Conservation (phyloP, 164 flowering plant species). For the Houttuynia cordata region DNA sequence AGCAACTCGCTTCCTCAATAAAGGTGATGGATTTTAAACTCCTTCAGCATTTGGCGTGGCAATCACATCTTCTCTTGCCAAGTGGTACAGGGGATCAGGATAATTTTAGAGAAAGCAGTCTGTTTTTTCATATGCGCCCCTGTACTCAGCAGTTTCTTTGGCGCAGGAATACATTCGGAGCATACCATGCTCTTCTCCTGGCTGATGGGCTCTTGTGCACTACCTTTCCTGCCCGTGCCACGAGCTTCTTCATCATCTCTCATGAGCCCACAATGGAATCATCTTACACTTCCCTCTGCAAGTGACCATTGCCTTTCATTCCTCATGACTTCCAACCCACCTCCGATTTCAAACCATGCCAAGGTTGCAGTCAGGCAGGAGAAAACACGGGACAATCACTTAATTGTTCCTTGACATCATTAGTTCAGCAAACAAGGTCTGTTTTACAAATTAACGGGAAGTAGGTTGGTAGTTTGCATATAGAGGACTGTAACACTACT, state of each 20-base stretch:
- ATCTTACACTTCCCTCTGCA: constrained; percentile 34
- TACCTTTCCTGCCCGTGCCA: constrained; percentile 45
- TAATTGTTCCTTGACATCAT: constrained; percentile 76
- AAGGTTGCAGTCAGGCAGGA: constrained; percentile 33
- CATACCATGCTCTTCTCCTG: constrained; percentile 38
- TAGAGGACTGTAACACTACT: constrained; percentile 17
- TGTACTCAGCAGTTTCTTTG: constrained; percentile 82
- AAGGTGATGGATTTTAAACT: constrained; percentile 10
- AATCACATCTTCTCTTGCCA: constrained; percentile 8
- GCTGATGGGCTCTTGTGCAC: constrained; percentile 60
- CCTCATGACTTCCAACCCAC: constrained; percentile 40
- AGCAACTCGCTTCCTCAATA: not conserved
- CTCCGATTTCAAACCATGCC: constrained; percentile 41
- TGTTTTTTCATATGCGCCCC: constrained; percentile 43
- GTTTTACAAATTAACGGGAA: constrained; percentile 57
- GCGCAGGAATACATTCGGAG: constrained; percentile 76
- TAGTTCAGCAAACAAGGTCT: constrained; percentile 76
- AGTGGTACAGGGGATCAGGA: constrained; percentile 13
- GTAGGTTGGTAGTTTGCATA: constrained; percentile 44
- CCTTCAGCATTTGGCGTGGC: constrained; percentile 10
- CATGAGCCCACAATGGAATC: constrained; percentile 49
- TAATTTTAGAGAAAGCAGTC: constrained; percentile 15
- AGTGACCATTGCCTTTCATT: constrained; percentile 43
- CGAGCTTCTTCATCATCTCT: constrained; percentile 36
- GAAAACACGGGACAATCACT: constrained; percentile 63